Evolutionary conservation across 768 basidiomycete species (phyloP), one percentile per base, ranked within the genome.

Genomic region (Boletus bicolor): DNA sequence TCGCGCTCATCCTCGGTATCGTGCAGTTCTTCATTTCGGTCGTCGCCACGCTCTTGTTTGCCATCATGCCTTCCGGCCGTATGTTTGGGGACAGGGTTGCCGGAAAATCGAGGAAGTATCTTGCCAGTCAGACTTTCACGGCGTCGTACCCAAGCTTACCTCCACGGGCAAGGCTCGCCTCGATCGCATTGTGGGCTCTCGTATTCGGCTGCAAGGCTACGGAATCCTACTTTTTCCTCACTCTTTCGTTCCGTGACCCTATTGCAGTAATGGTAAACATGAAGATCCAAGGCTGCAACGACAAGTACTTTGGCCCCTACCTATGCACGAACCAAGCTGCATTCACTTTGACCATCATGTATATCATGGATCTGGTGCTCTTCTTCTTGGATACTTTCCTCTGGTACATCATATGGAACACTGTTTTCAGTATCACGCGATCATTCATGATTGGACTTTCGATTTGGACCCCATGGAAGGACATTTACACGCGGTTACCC

Each of bases 341-440:
- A 4, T 98, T 98, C 74, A 89, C 96, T 9, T 74, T 99, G 68
- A 85, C 97, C 53, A 89, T 98, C 78, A 99, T 98, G 96, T 98
- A 94, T 70, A 77, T 97, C 78, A 98, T 98, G 96, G 97, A 98
- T 68, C 76, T 99, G 45, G 85, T 89, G 49, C 82, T 99, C 44
- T 99, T 92, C 83, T 99, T 98, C 83, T 79, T 99, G 73, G 97
- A 99, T 76, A 99, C 97, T 7, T 99, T 98, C 88, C 76, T 99
- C 32, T 99, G 97, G 97, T 99, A 95, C 69, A 95, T 98, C 76
- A 98, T 98, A 69, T 98, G 96, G 96, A 98, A 98, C 73, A 95
- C 93, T 10, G 90, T 94, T 53, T 90, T 91, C 76, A 89, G 87
- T 67, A 91, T 95, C 64, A 88, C 78, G 24, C 82, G 95, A 52